These are phyloP conservation scores for Mycena belliarum DNA, from an alignment of 768 basidiomycete species.

Conservation along the genomic window DNA sequence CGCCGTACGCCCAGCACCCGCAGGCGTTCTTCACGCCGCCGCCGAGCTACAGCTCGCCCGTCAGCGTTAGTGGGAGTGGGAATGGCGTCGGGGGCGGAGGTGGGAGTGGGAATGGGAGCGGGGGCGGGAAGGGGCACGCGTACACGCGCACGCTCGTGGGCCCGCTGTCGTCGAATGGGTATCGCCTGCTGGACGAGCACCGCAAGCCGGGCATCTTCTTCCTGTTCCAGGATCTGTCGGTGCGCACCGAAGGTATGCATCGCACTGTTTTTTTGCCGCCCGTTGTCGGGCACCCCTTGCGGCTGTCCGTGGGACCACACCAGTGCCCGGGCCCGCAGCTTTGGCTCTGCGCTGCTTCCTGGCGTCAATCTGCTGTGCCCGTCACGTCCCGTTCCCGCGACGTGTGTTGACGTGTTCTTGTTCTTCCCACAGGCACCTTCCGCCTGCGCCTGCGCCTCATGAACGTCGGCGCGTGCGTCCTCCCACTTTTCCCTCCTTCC, in stretches of 20 bases:
- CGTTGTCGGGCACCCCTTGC: too few species aligned
- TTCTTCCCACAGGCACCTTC: conserved; percentile 71
- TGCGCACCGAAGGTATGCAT: conserved; percentile 80
- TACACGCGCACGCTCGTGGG: conserved; percentile 91
- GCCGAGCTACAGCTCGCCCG: conserved; percentile 22
- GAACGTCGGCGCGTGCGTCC: conserved; percentile 87
- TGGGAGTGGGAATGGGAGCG: too few species aligned
- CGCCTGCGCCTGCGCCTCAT: conserved; percentile 84
- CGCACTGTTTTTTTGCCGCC: background rate
- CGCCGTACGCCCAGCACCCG: conserved; percentile 3
- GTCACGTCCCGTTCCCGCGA: too few species aligned
- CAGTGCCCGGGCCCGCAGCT: too few species aligned
- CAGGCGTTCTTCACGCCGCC: conserved; percentile 25
- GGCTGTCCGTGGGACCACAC: too few species aligned
- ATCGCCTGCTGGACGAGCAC: conserved; percentile 81
- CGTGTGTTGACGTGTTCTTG: too few species aligned
- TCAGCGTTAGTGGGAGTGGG: too few species aligned
- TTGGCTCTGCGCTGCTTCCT: too few species aligned
- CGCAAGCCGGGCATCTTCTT: conserved; percentile 89
- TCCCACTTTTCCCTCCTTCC: too few species aligned
- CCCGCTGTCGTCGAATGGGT: conserved; percentile 83
- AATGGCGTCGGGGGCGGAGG: too few species aligned
- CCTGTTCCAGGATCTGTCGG: conserved; percentile 91
- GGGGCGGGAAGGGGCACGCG: conserved; percentile 30
- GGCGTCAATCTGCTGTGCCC: too few species aligned